Conservation (phyloP, 2,329 filamentous ascomycete species). For the Pseudogymnoascus sp. region DNA sequence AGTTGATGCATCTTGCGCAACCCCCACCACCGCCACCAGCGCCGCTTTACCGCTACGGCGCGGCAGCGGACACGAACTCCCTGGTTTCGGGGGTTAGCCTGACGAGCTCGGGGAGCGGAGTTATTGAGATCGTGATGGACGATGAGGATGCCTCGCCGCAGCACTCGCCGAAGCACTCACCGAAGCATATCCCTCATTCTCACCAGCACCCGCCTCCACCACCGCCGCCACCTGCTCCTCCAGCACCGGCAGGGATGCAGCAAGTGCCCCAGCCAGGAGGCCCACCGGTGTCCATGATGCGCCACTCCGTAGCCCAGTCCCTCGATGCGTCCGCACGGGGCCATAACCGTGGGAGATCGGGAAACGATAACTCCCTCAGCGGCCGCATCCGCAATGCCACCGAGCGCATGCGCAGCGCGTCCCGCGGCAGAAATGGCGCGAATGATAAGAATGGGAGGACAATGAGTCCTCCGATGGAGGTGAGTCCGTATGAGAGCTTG, state of each 20-base stretch:
- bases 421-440: constrained; percentile 40
- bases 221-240: constrained; percentile 32
- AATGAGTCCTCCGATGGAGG: constrained; percentile 17
- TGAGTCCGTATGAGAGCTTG: constrained; percentile 26
- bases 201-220: constrained; percentile 34
- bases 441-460: constrained; percentile 21
- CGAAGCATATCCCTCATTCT: constrained; percentile 23
- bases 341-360: constrained; percentile 50
- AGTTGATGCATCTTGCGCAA: constrained; percentile 52
- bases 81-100: constrained; percentile 28
- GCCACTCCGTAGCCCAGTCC: not conserved
- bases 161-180: constrained; percentile 7
- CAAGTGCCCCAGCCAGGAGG: not conserved
- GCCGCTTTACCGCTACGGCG: constrained; percentile 39
- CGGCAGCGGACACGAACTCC: constrained; percentile 22
- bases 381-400: constrained; percentile 48
- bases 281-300: constrained; percentile 2
- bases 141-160: constrained; percentile 36
- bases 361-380: constrained; percentile 42
- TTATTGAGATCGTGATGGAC: constrained; percentile 60
- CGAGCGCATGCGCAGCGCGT: constrained; percentile 51
- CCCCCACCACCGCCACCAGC: constrained; percentile 55
- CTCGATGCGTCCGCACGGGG: constrained; percentile 18
- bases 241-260: not conserved
- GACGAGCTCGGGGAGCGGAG: constrained; percentile 40